phyloP scores from a whole-genome alignment of 1,284 basidiomycete species.

The Phenoliferia sp. region DNA sequence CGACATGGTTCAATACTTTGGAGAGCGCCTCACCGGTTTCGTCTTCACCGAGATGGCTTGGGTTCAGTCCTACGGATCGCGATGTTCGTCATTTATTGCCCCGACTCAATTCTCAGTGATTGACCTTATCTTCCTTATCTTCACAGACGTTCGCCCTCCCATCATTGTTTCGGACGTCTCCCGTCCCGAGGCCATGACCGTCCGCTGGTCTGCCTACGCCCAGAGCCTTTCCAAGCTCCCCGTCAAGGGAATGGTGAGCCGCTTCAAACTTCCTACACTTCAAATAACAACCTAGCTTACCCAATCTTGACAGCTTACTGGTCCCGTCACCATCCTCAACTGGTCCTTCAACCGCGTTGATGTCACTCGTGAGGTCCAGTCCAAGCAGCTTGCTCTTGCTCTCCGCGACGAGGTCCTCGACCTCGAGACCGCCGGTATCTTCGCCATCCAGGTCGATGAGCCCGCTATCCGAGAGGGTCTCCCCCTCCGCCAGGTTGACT shows the following conservation, averaged over 20 bases:
- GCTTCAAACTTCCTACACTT: neutral
- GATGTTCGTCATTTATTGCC: slow-evolving; percentile 39
- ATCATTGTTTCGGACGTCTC: slow-evolving; percentile 98
- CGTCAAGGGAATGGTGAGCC: slow-evolving; percentile 98
- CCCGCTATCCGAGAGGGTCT: slow-evolving; percentile 99
- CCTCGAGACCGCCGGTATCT: slow-evolving; percentile 95
- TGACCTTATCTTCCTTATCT: neutral
- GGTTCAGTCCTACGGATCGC: slow-evolving; percentile 98
- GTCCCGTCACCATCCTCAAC: slow-evolving; percentile 72
- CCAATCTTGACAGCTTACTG: too few relatives aligned
- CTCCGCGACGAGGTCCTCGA: slow-evolving; percentile 98
- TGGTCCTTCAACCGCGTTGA: slow-evolving; percentile 99
- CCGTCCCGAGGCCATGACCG: slow-evolving; percentile 89
- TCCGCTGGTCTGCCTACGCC: slow-evolving; percentile 94
- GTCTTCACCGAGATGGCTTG: slow-evolving; percentile 98
- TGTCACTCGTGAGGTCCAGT: slow-evolving; percentile 92
- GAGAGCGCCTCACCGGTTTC: slow-evolving; percentile 92
- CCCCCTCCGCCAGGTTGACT: slow-evolving; percentile 87
- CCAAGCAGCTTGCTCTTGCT: slow-evolving; percentile 95
- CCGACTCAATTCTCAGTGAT: neutral
- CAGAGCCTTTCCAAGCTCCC: slow-evolving; percentile 90
- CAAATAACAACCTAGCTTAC: too few relatives aligned
- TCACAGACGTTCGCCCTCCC: slow-evolving; percentile 86
- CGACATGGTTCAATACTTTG: slow-evolving; percentile 81
- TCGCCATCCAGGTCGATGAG: slow-evolving; percentile 98